Evolutionary conservation across 2,329 filamentous ascomycete species (phyloP).

Genomic region (Xylaria sp.): DNA sequence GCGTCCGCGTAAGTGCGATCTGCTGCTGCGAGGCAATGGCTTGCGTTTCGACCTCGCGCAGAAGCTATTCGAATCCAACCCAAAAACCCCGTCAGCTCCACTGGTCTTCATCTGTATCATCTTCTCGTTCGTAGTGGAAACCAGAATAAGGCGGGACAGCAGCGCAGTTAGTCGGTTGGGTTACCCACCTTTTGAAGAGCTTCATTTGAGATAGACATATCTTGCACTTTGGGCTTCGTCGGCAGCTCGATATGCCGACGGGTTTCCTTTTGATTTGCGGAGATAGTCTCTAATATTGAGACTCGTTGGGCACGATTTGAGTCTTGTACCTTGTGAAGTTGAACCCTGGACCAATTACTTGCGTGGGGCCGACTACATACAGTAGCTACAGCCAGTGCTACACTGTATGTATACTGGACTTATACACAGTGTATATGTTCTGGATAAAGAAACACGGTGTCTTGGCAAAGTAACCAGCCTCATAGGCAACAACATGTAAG

Average conservation of each 20-base stretch:
- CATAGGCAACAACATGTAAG: too few species aligned
- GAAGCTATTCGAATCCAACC: conserved; percentile 66
- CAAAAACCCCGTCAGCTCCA: conserved; percentile 20
- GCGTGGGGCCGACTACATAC: conserved; percentile 12
- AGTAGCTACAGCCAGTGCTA: neutral
- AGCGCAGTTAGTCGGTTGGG: neutral
- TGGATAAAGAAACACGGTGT: neutral
- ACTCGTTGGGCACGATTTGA: conserved; percentile 1
- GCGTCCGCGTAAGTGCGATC: conserved; percentile 84
- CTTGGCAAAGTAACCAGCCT: too few species aligned
- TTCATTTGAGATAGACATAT: conserved; percentile 93
- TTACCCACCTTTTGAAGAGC: conserved; percentile 86
- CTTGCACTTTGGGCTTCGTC: neutral
- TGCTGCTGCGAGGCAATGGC: conserved; percentile 91
- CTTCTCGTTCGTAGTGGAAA: neutral
- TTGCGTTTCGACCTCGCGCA: conserved; percentile 93
- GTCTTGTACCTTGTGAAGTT: conserved; percentile 4
- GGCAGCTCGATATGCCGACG: neutral
- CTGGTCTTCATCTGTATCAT: neutral
- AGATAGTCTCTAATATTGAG: conserved; percentile 1
- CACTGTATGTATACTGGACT: neutral
- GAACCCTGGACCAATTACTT: neutral
- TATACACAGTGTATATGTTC: conserved; percentile 1
- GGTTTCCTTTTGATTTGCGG: neutral
- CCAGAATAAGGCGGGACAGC: neutral